phyloP scores from a whole-genome alignment of 1,284 basidiomycete genomes.

The Cystobasidium slooffiae region DNA sequence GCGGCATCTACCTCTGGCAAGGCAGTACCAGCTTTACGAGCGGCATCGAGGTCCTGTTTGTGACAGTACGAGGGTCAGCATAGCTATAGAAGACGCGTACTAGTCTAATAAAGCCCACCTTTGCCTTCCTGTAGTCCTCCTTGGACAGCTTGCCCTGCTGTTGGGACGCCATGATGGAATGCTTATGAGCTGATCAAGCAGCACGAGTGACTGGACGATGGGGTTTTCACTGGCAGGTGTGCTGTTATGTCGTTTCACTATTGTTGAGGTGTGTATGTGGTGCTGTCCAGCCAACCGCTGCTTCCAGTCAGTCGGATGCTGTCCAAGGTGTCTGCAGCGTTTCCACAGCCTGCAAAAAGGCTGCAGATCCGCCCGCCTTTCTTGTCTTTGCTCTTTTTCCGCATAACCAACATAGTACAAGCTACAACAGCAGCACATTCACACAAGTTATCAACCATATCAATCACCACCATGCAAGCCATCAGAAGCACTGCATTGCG shows the following conservation, averaged over 20 bases:
- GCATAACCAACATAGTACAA: background rate
- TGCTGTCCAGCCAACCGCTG: too few relatives aligned
- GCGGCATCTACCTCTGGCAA: constrained; percentile 93
- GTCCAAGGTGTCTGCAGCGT: too few relatives aligned
- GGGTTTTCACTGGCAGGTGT: too few relatives aligned
- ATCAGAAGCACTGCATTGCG: constrained; percentile 17
- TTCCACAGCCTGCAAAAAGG: too few relatives aligned
- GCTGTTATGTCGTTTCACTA: too few relatives aligned
- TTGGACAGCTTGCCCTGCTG: constrained; percentile 37
- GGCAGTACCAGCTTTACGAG: constrained; percentile 92
- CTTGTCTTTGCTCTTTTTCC: background rate
- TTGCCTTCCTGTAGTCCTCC: constrained; percentile 42
- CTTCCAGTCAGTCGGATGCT: too few relatives aligned
- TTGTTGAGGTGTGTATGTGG: too few relatives aligned
- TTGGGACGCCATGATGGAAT: constrained; percentile 35
- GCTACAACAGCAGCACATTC: constrained; percentile 7
- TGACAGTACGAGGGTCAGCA: background rate
- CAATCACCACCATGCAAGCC: constrained; percentile 18
- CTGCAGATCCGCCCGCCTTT: too few relatives aligned
- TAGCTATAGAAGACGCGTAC: too few relatives aligned
- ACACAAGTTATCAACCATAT: background rate
- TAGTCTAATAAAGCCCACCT: constrained; percentile 9
- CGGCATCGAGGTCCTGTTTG: constrained; percentile 47
- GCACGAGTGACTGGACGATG: too few relatives aligned
- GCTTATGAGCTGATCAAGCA: too few relatives aligned